Evolutionary conservation across 345 rosid genomes (phyloP).

Genomic region (Gossypium mustelinum): DNA sequence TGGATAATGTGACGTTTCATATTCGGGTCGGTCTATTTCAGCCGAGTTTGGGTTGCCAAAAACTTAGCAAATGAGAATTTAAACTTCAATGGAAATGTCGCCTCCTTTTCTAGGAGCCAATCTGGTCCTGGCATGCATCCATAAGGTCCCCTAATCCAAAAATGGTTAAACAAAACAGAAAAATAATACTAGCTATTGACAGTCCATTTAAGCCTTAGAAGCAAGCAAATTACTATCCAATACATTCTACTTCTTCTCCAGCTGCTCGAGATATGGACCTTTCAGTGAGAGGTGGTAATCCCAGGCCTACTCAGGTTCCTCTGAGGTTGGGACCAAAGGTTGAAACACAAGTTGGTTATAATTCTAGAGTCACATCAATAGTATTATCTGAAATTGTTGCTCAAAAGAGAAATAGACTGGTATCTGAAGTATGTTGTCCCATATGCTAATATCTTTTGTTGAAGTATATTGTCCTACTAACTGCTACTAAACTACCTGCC

Average conservation of each 20-base stretch:
- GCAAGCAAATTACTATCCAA: too few species aligned
- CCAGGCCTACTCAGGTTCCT: conserved; percentile 6
- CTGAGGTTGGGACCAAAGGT: neutral
- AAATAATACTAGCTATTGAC: too few species aligned
- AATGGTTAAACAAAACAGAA: too few species aligned
- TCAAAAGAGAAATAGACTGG: conserved; percentile 13
- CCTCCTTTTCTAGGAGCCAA: neutral
- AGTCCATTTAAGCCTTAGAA: too few species aligned
- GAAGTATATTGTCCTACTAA: too few species aligned
- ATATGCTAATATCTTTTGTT: too few species aligned
- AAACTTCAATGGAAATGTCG: neutral
- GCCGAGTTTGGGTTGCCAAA: too few species aligned
- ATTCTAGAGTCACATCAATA: neutral
- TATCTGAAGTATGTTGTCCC: conserved; percentile 18
- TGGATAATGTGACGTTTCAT: too few species aligned
- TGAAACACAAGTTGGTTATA: neutral
- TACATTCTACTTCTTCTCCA: neutral
- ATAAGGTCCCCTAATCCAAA: neutral
- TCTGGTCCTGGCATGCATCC: neutral
- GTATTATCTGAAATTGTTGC: too few species aligned
- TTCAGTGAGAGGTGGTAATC: neutral
- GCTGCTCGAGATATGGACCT: too few species aligned
- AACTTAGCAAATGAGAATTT: conserved; percentile 3
- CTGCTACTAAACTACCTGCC: too few species aligned
- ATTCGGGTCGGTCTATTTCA: too few species aligned